Evolutionary conservation across 495 filamentous ascomycete genomes (phyloP).

Genomic region (Hyaloscypha hepaticicola): DNA sequence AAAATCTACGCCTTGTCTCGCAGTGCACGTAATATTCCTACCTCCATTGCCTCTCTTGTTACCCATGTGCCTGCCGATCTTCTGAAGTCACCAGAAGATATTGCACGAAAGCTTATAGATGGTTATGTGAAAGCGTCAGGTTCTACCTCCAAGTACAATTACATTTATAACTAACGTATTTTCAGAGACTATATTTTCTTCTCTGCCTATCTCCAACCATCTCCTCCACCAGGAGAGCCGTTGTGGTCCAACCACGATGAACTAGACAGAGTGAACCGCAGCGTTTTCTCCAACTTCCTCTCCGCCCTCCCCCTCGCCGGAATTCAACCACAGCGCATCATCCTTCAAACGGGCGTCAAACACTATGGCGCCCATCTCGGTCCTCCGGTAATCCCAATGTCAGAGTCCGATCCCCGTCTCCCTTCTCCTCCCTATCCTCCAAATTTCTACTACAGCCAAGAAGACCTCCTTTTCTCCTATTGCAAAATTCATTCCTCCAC

Average conservation of each 20-base stretch:
- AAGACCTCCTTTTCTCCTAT: conserved; percentile 42
- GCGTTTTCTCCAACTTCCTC: conserved; percentile 48
- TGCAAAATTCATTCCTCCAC: conserved; percentile 33
- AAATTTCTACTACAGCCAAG: conserved; percentile 47
- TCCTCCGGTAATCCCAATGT: conserved; percentile 39
- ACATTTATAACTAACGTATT: background rate
- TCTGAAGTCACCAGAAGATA: conserved; percentile 39
- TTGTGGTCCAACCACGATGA: conserved; percentile 47
- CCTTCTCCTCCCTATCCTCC: background rate
- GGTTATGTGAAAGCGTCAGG: conserved; percentile 23
- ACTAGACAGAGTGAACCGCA: conserved; percentile 41
- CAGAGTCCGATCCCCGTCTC: conserved; percentile 43
- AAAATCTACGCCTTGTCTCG: conserved; percentile 53
- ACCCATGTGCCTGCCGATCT: conserved; percentile 50
- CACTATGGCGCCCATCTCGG: conserved; percentile 52
- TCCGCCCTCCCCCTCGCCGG: conserved; percentile 38
- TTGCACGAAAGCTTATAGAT: conserved; percentile 29
- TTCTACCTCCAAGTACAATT: background rate
- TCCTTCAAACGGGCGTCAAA: conserved; percentile 52
- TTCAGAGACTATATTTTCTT: conserved; percentile 48
- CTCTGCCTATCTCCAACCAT: conserved; percentile 51
- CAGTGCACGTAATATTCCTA: conserved; percentile 17
- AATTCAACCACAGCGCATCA: conserved; percentile 44
- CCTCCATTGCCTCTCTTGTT: conserved; percentile 38
- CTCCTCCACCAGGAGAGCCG: conserved; percentile 35